Conservation (phyloP, 2,329 filamentous ascomycete species). For the Magnaporthiopsis poae region DNA sequence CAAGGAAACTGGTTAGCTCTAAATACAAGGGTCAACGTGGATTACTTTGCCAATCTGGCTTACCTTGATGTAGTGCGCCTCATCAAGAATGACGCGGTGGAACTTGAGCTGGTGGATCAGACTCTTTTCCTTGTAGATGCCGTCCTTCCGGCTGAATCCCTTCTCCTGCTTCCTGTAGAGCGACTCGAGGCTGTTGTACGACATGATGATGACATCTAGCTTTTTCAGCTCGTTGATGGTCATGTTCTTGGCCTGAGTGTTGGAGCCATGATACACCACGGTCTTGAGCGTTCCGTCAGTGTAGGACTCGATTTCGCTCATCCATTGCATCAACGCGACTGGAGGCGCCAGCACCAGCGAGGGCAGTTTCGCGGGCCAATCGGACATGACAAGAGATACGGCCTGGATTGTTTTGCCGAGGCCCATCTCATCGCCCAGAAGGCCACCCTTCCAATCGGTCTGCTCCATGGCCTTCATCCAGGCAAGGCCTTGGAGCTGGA, state of each 20-base stretch:
- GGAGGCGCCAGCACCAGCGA: constrained; percentile 84
- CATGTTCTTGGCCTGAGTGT: constrained; percentile 70
- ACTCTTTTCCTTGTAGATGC: constrained; percentile 69
- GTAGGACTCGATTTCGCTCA: constrained; percentile 66
- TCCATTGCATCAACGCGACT: constrained; percentile 94
- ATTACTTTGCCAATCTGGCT: constrained; percentile 21
- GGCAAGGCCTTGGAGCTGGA: constrained; percentile 83
- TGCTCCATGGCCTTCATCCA: constrained; percentile 93
- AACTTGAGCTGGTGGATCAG: constrained; percentile 77
- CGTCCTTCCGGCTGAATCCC: constrained; percentile 72
- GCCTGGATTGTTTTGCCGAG: constrained; percentile 98
- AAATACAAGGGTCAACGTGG: background rate
- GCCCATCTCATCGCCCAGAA: constrained; percentile 96
- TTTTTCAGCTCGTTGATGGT: constrained; percentile 64
- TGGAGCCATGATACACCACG: constrained; percentile 80
- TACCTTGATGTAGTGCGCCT: constrained; percentile 75
- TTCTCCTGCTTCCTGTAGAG: constrained; percentile 87
- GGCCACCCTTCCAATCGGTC: constrained; percentile 73
- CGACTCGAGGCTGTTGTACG: constrained; percentile 84
- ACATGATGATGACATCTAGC: constrained; percentile 93
- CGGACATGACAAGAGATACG: constrained; percentile 95
- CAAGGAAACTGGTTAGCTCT: background rate
- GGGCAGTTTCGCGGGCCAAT: constrained; percentile 74
- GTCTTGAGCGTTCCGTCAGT: constrained; percentile 86
- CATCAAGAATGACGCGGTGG: constrained; percentile 86